Conservation (phyloP, 495 filamentous ascomycete genomes). For the Choiromyces venosus region DNA sequence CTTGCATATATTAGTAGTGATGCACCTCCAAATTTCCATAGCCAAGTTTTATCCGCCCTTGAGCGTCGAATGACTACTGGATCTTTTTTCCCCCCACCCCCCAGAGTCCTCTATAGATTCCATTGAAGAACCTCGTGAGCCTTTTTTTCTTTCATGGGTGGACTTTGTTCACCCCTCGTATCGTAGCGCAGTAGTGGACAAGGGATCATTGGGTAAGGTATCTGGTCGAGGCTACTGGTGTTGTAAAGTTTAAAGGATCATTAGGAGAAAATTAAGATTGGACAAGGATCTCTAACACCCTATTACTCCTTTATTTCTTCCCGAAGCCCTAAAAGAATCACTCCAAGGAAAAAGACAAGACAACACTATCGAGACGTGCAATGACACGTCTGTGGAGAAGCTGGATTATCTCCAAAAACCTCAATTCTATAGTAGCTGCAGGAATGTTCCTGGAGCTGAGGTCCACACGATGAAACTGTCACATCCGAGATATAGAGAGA, state of each 20-base stretch:
- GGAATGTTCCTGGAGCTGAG: slow-evolving; percentile 4
- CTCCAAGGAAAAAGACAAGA: neutral
- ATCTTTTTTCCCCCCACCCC: no score
- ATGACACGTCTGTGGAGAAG: neutral
- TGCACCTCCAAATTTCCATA: neutral
- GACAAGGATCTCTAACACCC: neutral
- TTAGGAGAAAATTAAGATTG: neutral
- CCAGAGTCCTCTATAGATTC: neutral
- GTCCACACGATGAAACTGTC: neutral
- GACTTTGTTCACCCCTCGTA: neutral
- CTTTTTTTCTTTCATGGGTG: neutral
- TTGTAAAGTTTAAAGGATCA: neutral
- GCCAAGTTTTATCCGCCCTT: slow-evolving; percentile 8
- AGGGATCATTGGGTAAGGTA: neutral
- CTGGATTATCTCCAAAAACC: slow-evolving; percentile 12
- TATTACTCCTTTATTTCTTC: neutral
- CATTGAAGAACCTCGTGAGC: slow-evolving; percentile 9
- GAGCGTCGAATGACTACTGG: slow-evolving; percentile 8
- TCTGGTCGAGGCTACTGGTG: neutral
- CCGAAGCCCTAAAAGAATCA: slow-evolving; percentile 9
- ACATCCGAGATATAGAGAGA: slow-evolving; percentile 7
- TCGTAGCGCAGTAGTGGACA: neutral
- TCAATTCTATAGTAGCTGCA: neutral
- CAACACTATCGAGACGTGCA: neutral
- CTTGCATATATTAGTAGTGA: slow-evolving; percentile 17